phyloP scores from a whole-genome alignment of 441 rosid species.

The Bocquillonia castaneifolia region DNA sequence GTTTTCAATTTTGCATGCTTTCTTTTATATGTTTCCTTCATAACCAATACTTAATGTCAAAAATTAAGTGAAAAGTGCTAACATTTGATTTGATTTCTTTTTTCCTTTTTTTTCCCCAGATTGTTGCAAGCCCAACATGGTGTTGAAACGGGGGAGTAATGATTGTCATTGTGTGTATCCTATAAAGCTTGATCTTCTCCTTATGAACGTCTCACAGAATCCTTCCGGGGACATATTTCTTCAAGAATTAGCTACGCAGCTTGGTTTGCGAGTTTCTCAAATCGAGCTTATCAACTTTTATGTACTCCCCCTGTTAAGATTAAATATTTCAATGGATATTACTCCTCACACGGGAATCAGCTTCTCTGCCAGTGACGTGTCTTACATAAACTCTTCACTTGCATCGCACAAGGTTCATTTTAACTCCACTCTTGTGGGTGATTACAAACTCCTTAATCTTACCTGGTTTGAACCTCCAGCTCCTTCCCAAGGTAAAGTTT shows the following conservation, averaged over 20 bases:
- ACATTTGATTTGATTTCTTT: conserved; percentile 19
- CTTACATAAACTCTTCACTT: conserved; percentile 68
- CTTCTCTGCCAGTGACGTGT: conserved; percentile 68
- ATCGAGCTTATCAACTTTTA: conserved; percentile 81
- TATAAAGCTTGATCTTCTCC: conserved; percentile 87
- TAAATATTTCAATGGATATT: conserved; percentile 92
- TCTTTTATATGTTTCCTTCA: background rate
- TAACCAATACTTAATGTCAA: background rate
- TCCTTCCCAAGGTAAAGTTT: conserved; percentile 61
- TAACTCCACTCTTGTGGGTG: conserved; percentile 62
- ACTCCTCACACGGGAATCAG: conserved; percentile 77
- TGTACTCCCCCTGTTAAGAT: conserved; percentile 53
- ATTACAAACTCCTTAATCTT: conserved; percentile 74
- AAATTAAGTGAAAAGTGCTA: background rate
- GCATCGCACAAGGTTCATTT: conserved; percentile 62
- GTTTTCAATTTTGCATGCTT: background rate
- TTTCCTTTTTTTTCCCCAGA: conserved; percentile 39
- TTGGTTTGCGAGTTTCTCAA: conserved; percentile 64
- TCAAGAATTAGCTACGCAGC: conserved; percentile 69
- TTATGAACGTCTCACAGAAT: conserved; percentile 74
- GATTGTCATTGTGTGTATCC: conserved; percentile 92
- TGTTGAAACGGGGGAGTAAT: conserved; percentile 63
- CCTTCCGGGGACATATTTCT: conserved; percentile 59
- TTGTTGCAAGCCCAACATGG: conserved; percentile 76
- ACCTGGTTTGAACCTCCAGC: conserved; percentile 78